Evolutionary conservation across 2,329 filamentous ascomycete genomes (phyloP).

Genomic region (Rhinocladiella mackenziei): DNA sequence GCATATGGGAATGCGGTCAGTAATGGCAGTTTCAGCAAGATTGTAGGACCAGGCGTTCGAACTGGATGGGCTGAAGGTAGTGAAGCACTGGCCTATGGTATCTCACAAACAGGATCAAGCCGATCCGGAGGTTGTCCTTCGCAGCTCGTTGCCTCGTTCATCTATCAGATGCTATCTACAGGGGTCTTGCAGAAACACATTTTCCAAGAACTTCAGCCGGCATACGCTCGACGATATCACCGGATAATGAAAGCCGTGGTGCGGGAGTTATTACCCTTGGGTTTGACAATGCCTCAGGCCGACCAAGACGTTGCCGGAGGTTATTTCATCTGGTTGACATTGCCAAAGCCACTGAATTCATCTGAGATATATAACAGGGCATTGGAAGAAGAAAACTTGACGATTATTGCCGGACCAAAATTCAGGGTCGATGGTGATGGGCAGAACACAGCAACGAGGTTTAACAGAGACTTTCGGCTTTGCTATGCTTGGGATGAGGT

Average conservation of each 20-base stretch:
- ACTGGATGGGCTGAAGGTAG: slow-evolving; percentile 86
- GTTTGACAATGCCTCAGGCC: slow-evolving; percentile 48
- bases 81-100: slow-evolving; percentile 55
- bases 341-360: slow-evolving; percentile 55
- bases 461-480: slow-evolving; percentile 59
- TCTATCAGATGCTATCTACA: slow-evolving; percentile 52
- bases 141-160: slow-evolving; percentile 55
- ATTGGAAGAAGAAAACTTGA: slow-evolving; percentile 59
- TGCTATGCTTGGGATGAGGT: slow-evolving; percentile 72
- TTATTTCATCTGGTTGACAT: slow-evolving; percentile 77
- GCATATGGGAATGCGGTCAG: slow-evolving; percentile 76
- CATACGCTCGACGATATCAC: slow-evolving; percentile 52
- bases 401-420: slow-evolving; percentile 63
- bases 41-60: slow-evolving; percentile 72
- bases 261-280: slow-evolving; percentile 58
- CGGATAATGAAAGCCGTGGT: slow-evolving; percentile 58
- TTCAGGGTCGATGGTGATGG: slow-evolving; percentile 63
- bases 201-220: slow-evolving; percentile 50
- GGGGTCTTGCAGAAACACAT: slow-evolving; percentile 54
- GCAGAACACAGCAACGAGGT: slow-evolving; percentile 48
- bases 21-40: slow-evolving; percentile 88
- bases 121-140: slow-evolving; percentile 58
- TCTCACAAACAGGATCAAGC: slow-evolving; percentile 57
- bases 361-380: slow-evolving; percentile 56
- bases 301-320: slow-evolving; percentile 62